Evolutionary conservation across 805 yeast species (phyloP).

Genomic region (Ogataea methanolica): DNA sequence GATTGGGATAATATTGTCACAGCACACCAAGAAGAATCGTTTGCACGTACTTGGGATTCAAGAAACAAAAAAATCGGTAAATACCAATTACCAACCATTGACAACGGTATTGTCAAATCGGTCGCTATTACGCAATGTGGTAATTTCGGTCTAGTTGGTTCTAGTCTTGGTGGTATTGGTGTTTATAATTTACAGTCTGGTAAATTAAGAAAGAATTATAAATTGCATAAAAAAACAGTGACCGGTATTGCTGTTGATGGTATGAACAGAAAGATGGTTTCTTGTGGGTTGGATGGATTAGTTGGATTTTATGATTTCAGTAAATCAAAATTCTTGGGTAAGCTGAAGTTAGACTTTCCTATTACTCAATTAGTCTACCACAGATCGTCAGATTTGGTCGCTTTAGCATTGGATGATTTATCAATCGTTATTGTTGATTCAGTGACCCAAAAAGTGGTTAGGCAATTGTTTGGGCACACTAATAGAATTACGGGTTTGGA

Average conservation of each 20-base stretch:
- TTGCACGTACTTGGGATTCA: conserved; percentile 91
- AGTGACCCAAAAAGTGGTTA: conserved; percentile 73
- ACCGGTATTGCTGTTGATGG: conserved; percentile 89
- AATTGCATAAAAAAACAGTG: conserved; percentile 70
- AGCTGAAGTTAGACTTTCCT: conserved; percentile 67
- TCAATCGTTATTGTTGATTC: conserved; percentile 80
- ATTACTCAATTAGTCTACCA: conserved; percentile 76
- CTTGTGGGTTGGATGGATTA: conserved; percentile 84
- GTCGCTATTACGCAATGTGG: conserved; percentile 90
- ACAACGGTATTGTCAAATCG: conserved; percentile 63
- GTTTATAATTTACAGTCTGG: conserved; percentile 93
- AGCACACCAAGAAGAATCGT: conserved; percentile 75
- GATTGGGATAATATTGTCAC: conserved; percentile 94
- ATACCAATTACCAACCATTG: conserved; percentile 66
- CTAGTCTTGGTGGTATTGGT: conserved; percentile 78
- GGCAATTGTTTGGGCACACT: conserved; percentile 85
- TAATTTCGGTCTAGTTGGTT: conserved; percentile 89
- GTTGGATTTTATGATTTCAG: conserved; percentile 85
- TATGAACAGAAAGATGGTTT: conserved; percentile 82
- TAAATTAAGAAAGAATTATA: conserved; percentile 62
- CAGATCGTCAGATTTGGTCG: conserved; percentile 76
- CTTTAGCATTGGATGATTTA: conserved; percentile 81
- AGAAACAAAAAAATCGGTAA: conserved; percentile 76
- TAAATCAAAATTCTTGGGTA: conserved; percentile 61
- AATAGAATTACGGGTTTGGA: conserved; percentile 85